Evolutionary conservation across 371 early-diverging fungal genomes (phyloP).

Genomic region (Cladochytrium tenue): DNA sequence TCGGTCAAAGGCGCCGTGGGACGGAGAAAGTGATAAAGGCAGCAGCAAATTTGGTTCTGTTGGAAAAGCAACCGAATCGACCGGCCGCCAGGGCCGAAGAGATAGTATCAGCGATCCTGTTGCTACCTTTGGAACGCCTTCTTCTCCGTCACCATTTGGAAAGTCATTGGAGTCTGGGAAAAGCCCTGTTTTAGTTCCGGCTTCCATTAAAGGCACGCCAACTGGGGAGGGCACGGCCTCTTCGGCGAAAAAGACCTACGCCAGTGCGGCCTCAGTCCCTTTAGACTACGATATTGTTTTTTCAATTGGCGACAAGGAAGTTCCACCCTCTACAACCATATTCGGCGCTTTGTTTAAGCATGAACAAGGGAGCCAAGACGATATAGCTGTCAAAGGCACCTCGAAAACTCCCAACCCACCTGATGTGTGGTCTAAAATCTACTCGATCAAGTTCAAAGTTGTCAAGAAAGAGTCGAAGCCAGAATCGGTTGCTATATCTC

Average conservation of each 20-base stretch:
- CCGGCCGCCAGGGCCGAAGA: too few relatives aligned
- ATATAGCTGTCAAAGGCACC: background rate
- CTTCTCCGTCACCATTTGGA: constrained; percentile 6
- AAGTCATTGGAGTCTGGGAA: background rate
- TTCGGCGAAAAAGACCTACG: constrained; percentile 13
- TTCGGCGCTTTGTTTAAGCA: constrained; percentile 36
- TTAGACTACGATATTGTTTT: constrained; percentile 35
- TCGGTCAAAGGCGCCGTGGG: too few relatives aligned
- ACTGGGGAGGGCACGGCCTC: background rate
- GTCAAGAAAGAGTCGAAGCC: constrained; percentile 5
- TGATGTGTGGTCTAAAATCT: constrained; percentile 37
- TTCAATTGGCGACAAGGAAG: constrained; percentile 20
- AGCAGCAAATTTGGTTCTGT: too few relatives aligned
- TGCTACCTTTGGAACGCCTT: background rate
- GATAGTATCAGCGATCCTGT: too few relatives aligned
- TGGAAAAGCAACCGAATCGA: too few relatives aligned
- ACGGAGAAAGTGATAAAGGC: too few relatives aligned
- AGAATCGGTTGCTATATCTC: background rate
- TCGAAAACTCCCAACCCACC: background rate
- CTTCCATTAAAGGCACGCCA: background rate
- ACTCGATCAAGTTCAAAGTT: constrained; percentile 31
- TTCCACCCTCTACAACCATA: constrained; percentile 32
- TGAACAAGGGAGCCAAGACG: constrained; percentile 13
- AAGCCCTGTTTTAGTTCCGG: background rate
- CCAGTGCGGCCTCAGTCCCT: constrained; percentile 16